phyloP scores from a whole-genome alignment of 768 basidiomycete genomes.

The Fibroporia radiculosa region DNA sequence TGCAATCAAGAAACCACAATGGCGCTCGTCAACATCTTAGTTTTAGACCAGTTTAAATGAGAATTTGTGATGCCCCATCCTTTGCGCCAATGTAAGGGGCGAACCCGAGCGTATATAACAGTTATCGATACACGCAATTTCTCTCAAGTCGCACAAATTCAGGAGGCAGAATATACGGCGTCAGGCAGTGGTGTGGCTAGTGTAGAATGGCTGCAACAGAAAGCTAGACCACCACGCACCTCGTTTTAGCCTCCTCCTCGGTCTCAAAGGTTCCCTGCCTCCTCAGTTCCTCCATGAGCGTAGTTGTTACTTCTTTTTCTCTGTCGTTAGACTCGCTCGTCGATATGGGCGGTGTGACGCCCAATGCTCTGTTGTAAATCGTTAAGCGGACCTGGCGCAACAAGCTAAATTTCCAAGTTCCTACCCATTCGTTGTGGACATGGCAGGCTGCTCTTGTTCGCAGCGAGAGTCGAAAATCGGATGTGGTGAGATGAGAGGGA shows the following conservation, averaged over 20 bases:
- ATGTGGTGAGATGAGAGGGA: neutral
- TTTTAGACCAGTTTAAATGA: no score
- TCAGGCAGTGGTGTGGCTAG: no score
- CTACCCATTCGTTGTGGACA: slow-evolving; percentile 14
- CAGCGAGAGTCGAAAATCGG: neutral
- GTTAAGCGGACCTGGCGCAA: neutral
- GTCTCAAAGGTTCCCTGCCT: slow-evolving; percentile 84
- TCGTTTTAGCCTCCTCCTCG: slow-evolving; percentile 78
- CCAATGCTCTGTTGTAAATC: slow-evolving; percentile 47
- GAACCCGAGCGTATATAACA: no score
- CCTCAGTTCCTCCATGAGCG: slow-evolving; percentile 87
- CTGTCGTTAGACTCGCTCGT: slow-evolving; percentile 63
- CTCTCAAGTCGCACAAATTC: no score
- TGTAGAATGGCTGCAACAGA: no score
- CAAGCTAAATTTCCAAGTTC: neutral
- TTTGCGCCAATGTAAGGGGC: no score
- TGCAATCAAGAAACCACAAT: no score
- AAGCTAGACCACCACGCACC: slow-evolving; percentile 52
- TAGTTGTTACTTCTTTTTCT: slow-evolving; percentile 76
- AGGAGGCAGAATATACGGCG: no score
- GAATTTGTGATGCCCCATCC: no score
- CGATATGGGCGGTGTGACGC: slow-evolving; percentile 84
- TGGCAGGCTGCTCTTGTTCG: neutral
- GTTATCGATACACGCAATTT: no score
- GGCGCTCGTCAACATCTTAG: no score